phyloP scores from a whole-genome alignment of 1,139 yeast species.

The Saccharomyces hybrid region DNA sequence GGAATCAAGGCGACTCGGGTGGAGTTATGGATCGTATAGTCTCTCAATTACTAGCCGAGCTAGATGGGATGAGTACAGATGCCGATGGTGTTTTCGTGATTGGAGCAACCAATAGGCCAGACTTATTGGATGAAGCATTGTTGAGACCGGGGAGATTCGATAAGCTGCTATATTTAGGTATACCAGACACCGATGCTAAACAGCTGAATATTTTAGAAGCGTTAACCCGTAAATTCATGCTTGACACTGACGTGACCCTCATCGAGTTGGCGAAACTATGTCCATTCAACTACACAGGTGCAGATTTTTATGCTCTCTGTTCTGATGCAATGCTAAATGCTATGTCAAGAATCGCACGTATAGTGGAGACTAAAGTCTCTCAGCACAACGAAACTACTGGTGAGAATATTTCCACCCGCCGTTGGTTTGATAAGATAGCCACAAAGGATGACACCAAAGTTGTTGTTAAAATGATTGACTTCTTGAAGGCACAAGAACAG shows the following conservation, averaged over 20 bases:
- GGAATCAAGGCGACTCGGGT: slow-evolving; percentile 96
- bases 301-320: slow-evolving; percentile 93
- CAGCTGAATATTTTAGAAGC: slow-evolving; percentile 84
- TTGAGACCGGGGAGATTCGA: slow-evolving; percentile 95
- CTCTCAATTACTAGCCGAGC: slow-evolving; percentile 85
- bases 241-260: slow-evolving; percentile 57
- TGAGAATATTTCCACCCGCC: slow-evolving; percentile 51
- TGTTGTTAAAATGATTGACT: slow-evolving; percentile 62
- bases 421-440: slow-evolving; percentile 91
- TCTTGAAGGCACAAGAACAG: slow-evolving; percentile 62
- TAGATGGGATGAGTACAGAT: slow-evolving; percentile 86
- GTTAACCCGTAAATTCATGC: slow-evolving; percentile 71
- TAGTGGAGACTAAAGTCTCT: slow-evolving; percentile 60
- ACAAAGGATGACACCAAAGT: slow-evolving; percentile 61
- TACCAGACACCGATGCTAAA: slow-evolving; percentile 83
- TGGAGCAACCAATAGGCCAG: slow-evolving; percentile 96
- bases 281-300: slow-evolving; percentile 90
- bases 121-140: slow-evolving; percentile 85
- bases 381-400: slow-evolving; percentile 40
- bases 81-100: slow-evolving; percentile 96
- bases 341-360: slow-evolving; percentile 80
- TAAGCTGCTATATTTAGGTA: slow-evolving; percentile 87
- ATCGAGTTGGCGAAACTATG: slow-evolving; percentile 58
- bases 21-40: slow-evolving; percentile 99
- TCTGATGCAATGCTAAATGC: slow-evolving; percentile 94